Evolutionary conservation across 768 basidiomycete genomes (phyloP), one percentile per base, ranked within the genome.

Genomic region (Phlegmacium glaucopus): DNA sequence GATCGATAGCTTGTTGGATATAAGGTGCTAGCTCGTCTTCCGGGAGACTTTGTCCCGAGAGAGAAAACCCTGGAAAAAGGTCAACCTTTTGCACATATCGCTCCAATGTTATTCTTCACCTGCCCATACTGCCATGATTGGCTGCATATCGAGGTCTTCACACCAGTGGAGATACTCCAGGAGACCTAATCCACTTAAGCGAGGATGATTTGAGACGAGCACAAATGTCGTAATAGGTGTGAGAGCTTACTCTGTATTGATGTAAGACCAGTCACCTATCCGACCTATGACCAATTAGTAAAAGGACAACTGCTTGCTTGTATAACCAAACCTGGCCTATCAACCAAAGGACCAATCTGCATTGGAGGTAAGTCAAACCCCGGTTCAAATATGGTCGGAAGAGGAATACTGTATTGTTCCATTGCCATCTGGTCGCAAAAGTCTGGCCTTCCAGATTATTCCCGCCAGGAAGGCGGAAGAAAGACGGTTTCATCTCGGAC

Each of bases 391-490:
- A 25, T 35, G 16, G 9, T 13, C 22, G 28, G 37, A 28, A 39
- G 27, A 9, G 6, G 44, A 51, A 11, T n/a, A 83, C 70, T 5
- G 83, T 85, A 5, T 72, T 70, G 53, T 82, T 78, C 84, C 85
- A 86, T 54, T 78, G 72, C 84, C 84, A 86, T 10, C 83, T 68
- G 0, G 72, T 71, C 6, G 63, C 71, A 17, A 67, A 60, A 1
- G 75, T 77, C 62, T 79, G 72, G 3, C 83, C 83, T 75, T 85
- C 83, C 40, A 84, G 61, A 53, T 84, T 84, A 50, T 82, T 83
- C 8, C 85, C 85, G 15, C 85, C 85, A 8, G 83, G 85, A 54
- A 85, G 76, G 30, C 85, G 72, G 69, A 81, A 84, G 61, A 84
- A 80, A 3, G 76, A 67, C 13, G 84, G 82, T 6, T 71, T 72